phyloP scores from a whole-genome alignment of 106 monocot species.

The Acorus calamus region DNA sequence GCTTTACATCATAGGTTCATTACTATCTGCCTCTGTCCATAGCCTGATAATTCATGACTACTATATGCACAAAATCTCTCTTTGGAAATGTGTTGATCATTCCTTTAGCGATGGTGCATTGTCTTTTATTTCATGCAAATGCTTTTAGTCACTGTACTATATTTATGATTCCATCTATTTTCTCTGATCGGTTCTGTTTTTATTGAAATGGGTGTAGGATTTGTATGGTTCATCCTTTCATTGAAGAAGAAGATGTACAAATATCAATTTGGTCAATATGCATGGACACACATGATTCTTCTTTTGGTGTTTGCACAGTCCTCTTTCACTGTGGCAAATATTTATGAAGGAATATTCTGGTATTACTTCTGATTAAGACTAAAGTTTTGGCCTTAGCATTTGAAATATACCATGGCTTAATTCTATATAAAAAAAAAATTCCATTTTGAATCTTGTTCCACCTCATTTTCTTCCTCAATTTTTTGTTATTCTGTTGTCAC shows the following conservation, averaged over 20 bases:
- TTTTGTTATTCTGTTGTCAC: too few relatives aligned
- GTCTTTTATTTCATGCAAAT: too few relatives aligned
- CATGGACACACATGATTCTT: conserved; percentile 92
- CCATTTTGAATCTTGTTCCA: neutral
- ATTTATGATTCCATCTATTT: neutral
- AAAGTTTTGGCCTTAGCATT: too few relatives aligned
- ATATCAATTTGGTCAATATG: conserved; percentile 82
- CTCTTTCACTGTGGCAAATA: conserved; percentile 83
- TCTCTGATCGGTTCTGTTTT: neutral
- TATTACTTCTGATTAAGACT: conserved; percentile 13
- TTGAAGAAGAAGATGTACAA: conserved; percentile 90
- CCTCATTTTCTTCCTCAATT: too few relatives aligned
- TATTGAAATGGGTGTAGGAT: conserved; percentile 36
- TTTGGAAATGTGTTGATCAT: neutral
- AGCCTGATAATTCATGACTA: neutral
- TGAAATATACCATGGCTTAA: too few relatives aligned
- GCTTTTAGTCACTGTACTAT: neutral
- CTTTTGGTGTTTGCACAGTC: conserved; percentile 76
- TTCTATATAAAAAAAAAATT: too few relatives aligned
- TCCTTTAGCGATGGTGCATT: too few relatives aligned
- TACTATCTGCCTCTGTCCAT: neutral
- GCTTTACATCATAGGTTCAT: conserved; percentile 69
- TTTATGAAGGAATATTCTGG: conserved; percentile 99
- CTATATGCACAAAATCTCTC: neutral
- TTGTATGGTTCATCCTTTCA: conserved; percentile 91